These are phyloP conservation scores for Mycena epipterygia DNA, from an alignment of 768 basidiomycete genomes.

Conservation along the genomic window DNA sequence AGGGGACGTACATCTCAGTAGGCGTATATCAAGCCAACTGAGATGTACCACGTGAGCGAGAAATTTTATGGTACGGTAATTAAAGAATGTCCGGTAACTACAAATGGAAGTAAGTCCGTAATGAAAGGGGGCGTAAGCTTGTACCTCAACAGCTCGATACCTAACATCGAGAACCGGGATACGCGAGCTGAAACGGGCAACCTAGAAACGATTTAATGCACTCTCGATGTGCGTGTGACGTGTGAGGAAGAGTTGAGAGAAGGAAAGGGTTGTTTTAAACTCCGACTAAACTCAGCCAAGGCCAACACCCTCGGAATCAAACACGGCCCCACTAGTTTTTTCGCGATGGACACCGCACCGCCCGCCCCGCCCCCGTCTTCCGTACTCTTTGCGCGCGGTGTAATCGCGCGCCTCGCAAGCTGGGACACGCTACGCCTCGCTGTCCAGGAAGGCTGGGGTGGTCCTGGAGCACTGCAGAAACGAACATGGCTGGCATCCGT, in stretches of 20 bases:
- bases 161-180: too few relatives aligned
- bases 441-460: constrained; percentile 90
- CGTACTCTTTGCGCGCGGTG: constrained; percentile 88
- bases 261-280: too few relatives aligned
- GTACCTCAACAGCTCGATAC: too few relatives aligned
- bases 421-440: constrained; percentile 93
- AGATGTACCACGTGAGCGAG: too few relatives aligned
- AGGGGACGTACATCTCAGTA: constrained; percentile 13
- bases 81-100: too few relatives aligned
- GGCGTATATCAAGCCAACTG: constrained; percentile 5
- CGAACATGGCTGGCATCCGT: constrained; percentile 87
- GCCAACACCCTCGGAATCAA: too few relatives aligned
- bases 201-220: too few relatives aligned
- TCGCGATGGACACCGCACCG: constrained; percentile 39
- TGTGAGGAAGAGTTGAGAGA: too few relatives aligned
- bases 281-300: too few relatives aligned
- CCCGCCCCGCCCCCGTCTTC: constrained; percentile 59
- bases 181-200: too few relatives aligned
- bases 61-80: too few relatives aligned
- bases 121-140: neutral
- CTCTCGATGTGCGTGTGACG: too few relatives aligned
- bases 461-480: constrained; percentile 75
- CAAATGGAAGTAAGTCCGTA: neutral
- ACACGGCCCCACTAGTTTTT: neutral
- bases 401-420: constrained; percentile 82